Evolutionary conservation across 495 filamentous ascomycete genomes (phyloP).

Genomic region (Penicillium simplicissimum): DNA sequence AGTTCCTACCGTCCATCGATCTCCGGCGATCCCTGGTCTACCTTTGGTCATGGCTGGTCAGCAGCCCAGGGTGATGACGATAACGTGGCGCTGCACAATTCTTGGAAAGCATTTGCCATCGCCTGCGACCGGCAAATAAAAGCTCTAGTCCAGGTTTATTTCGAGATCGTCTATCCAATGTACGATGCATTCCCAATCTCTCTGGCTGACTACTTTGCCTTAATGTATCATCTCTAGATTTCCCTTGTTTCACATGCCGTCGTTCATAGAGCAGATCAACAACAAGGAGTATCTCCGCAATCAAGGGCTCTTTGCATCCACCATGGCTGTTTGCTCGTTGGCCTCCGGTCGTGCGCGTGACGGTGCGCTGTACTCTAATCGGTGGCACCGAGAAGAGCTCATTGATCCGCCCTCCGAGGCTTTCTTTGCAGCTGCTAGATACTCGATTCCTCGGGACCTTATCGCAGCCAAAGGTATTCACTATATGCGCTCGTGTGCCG

Average conservation of each 20-base stretch:
- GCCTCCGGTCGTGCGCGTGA: conserved; percentile 47
- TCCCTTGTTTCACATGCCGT: conserved; percentile 50
- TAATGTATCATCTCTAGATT: conserved; percentile 29
- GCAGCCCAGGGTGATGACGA: conserved; percentile 29
- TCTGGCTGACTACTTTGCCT: conserved; percentile 5
- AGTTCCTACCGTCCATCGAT: conserved; percentile 11
- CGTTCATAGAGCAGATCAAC: conserved; percentile 37
- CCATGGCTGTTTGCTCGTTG: conserved; percentile 53
- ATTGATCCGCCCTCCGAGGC: conserved; percentile 37
- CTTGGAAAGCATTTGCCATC: conserved; percentile 36
- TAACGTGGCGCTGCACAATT: conserved; percentile 28
- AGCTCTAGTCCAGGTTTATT: conserved; percentile 45
- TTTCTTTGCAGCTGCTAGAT: conserved; percentile 49
- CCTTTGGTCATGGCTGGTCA: conserved; percentile 24
- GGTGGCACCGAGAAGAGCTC: conserved; percentile 32
- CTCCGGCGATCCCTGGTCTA: conserved; percentile 28
- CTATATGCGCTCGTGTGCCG: conserved; percentile 47
- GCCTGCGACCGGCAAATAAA: conserved; percentile 30
- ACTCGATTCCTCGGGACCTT: conserved; percentile 42
- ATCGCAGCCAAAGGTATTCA: conserved; percentile 39
- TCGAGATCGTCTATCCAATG: conserved; percentile 45
- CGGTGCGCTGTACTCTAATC: conserved; percentile 39
- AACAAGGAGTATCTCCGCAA: conserved; percentile 42
- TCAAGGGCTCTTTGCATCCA: conserved; percentile 45
- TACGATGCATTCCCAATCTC: conserved; percentile 5